A percentile compares a stretch with the other conserved stretches of the same genome.
phyloP scores from a whole-genome alignment of 495 filamentous ascomycete species.

The Collariella sp. region DNA sequence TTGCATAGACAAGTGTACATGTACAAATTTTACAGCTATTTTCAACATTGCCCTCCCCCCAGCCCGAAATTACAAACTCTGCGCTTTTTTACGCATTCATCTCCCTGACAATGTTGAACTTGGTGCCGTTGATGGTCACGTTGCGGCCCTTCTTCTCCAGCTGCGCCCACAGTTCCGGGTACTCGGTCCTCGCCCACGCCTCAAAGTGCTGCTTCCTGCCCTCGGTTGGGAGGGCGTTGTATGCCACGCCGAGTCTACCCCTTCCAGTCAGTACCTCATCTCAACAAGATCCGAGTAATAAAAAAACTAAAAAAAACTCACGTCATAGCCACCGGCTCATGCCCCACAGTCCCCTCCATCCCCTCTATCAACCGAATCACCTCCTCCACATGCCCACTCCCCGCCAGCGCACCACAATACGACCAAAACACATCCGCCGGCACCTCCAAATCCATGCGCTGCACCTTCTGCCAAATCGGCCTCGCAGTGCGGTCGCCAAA shows the following conservation, averaged over 20 bases:
- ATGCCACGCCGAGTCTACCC: conserved; percentile 58
- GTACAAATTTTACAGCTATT: conserved; percentile 10
- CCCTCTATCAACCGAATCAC: conserved; percentile 53
- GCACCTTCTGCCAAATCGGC: conserved; percentile 66
- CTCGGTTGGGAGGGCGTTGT: conserved; percentile 56
- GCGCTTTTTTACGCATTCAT: conserved; percentile 35
- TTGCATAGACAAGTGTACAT: not conserved
- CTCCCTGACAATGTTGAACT: conserved; percentile 37
- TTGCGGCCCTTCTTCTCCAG: conserved; percentile 43
- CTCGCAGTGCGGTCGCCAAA: conserved; percentile 60
- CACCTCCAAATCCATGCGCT: conserved; percentile 65
- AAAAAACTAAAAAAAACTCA: conserved; percentile 41
- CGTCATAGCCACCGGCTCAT: conserved; percentile 57
- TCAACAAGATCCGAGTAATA: not conserved
- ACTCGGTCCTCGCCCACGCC: conserved; percentile 57
- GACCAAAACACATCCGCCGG: conserved; percentile 59
- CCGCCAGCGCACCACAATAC: conserved; percentile 67
- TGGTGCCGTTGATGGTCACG: conserved; percentile 30
- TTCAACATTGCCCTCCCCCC: conserved; percentile 8
- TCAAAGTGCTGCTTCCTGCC: conserved; percentile 59
- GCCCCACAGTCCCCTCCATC: conserved; percentile 56
- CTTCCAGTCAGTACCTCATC: not conserved
- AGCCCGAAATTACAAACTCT: not conserved
- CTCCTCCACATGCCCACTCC: conserved; percentile 57
- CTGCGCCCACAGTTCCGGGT: conserved; percentile 59